Conservation (phyloP, 2,329 filamentous ascomycete species). For the Aspergillus sp. region DNA sequence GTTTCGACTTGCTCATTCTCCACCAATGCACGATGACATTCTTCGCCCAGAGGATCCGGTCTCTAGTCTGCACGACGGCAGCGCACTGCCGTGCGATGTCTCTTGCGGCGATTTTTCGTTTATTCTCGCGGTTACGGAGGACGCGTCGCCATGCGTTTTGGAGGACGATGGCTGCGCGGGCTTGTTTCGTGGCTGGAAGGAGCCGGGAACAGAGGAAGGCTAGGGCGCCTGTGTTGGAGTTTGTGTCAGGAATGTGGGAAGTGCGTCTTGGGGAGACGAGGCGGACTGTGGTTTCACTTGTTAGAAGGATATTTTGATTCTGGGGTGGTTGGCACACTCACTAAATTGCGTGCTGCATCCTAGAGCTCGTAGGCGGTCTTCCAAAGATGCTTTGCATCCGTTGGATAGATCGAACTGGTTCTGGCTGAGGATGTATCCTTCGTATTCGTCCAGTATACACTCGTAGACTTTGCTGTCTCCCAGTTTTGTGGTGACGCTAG, state of each 20-base stretch:
- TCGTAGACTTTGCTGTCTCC: conserved; percentile 58
- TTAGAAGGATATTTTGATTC: conserved; percentile 2
- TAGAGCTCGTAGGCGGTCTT: conserved; percentile 40
- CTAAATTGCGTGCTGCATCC: conserved; percentile 51
- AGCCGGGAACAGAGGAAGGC: conserved; percentile 65
- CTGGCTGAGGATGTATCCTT: conserved; percentile 43
- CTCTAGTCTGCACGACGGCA: conserved; percentile 50
- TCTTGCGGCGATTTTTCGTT: conserved; percentile 29
- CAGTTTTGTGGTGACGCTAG: conserved; percentile 65
- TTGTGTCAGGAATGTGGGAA: conserved; percentile 58
- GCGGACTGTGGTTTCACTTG: conserved; percentile 40
- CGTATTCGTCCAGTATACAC: conserved; percentile 62
- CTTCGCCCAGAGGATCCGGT: conserved; percentile 47
- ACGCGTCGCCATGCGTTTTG: conserved; percentile 56
- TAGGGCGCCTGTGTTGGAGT: conserved; percentile 61
- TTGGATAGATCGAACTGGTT: background rate
- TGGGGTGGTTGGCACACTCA: conserved; percentile 29
- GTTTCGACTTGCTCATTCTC: conserved; percentile 29
- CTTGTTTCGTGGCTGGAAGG: conserved; percentile 54
- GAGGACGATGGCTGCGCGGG: conserved; percentile 57
- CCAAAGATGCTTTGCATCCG: conserved; percentile 27
- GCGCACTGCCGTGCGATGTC: conserved; percentile 47
- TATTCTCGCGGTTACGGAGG: conserved; percentile 22
- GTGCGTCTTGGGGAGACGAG: conserved; percentile 46
- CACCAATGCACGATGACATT: conserved; percentile 41